Evolutionary conservation across 805 yeast species (phyloP), one percentile per base, ranked within the genome.

Genomic region (Torulaspora indica): DNA sequence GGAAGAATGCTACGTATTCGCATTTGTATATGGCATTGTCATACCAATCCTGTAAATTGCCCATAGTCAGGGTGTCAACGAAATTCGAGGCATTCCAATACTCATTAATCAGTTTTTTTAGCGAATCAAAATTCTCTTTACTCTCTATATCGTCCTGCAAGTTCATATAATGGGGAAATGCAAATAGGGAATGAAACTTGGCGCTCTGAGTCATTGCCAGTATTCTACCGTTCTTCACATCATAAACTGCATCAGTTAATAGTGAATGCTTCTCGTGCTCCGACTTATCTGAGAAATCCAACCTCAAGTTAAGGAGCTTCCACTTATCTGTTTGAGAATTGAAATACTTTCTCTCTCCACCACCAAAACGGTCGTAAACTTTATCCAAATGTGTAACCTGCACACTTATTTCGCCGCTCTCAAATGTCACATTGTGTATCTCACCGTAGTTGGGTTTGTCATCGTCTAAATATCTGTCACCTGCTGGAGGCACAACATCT

Each of bases 1-100:
- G 95, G 38, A 87, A 68, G 55, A 75, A 89, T 0, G 78, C 63
- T 14, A 88, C 66, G 50, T 73, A 80, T 60, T 90, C 98, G 64
- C 98, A 90, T 48, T 67, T 73, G 12, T 61, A 61, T 5, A 40
- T 41, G 0, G 73, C 64, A 24, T 40, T 51, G 46, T 74, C 67
- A 22, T 64, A 49, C 24, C 53, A 50, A 23, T 57, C 57, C 9
- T 56, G 53, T 15, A 63, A 31, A 30, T 54, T 52, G 2, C 41
- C 34, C 95, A 67, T 95, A 77, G 56, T 55, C 7, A 58, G 25
- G 3, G 75, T 49, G 14, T 76, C 74, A 1, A 70, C 67, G 18
- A 69, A 50, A 38, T 70, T 59, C 0, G 81, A 70, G 1, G 64
- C 58, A 34, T 78, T 73, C 45, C 74, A 55, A 35, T 72, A 68